Conservation (phyloP, 192 early-diverging fungal genomes). For the Backusella australiensis region DNA sequence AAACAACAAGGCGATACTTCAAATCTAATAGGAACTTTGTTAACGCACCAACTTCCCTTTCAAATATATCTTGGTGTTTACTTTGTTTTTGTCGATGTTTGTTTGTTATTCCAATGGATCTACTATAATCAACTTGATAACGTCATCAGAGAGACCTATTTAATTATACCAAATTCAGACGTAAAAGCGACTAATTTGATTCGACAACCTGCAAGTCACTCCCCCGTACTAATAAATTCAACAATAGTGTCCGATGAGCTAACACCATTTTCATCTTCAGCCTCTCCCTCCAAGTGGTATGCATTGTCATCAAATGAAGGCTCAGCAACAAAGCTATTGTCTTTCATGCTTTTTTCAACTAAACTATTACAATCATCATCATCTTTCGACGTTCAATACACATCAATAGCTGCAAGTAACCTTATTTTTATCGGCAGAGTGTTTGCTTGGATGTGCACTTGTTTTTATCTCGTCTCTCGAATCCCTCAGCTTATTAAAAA, state of each 20-base stretch:
- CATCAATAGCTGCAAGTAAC: background rate
- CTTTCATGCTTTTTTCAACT: background rate
- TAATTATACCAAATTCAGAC: background rate
- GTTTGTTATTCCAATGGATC: constrained; percentile 26
- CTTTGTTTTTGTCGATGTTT: constrained; percentile 26
- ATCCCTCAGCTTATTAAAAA: constrained; percentile 80
- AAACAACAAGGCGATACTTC: constrained; percentile 58
- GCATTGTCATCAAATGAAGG: background rate
- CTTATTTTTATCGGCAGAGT: constrained; percentile 43
- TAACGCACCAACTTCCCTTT: constrained; percentile 75
- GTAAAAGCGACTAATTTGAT: constrained; percentile 1
- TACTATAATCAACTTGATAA: constrained; percentile 22
- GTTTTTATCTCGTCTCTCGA: constrained; percentile 65
- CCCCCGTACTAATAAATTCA: constrained; percentile 20
- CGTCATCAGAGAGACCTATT: background rate
- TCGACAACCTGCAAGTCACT: constrained; percentile 25
- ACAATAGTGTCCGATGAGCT: constrained; percentile 14
- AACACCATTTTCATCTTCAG: constrained; percentile 29
- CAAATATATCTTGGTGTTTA: constrained; percentile 41
- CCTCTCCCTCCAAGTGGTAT: constrained; percentile 33
- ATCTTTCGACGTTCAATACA: background rate
- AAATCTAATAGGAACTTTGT: constrained; percentile 67
- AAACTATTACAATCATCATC: background rate
- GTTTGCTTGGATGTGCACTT: constrained; percentile 67
- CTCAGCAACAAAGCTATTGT: constrained; percentile 6